phyloP scores from a whole-genome alignment of 1,284 basidiomycete genomes.

The Moesziomyces antarcticus region DNA sequence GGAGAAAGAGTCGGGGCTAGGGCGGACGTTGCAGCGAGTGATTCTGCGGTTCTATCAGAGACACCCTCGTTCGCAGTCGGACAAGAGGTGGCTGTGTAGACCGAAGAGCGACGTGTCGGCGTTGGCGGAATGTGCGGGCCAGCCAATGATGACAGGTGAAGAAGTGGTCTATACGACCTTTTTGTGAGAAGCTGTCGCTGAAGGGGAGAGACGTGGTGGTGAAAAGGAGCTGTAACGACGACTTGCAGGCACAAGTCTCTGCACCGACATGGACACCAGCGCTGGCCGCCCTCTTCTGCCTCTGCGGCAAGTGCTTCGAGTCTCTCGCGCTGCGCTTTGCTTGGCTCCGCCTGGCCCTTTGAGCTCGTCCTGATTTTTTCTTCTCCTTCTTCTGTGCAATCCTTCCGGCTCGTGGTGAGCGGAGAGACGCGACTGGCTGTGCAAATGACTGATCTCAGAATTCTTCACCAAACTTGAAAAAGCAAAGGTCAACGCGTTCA shows the following conservation, averaged over 20 bases:
- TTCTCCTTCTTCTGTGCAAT: constrained; percentile 7
- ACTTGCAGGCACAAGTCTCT: background rate
- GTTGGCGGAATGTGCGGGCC: constrained; percentile 18
- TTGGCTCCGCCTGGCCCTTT: constrained; percentile 6
- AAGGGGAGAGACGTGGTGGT: constrained; percentile 1
- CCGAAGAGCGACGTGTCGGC: constrained; percentile 8
- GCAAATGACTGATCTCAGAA: too few relatives aligned
- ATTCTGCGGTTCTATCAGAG: constrained; percentile 1
- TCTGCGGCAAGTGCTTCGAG: background rate
- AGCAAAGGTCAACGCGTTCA: background rate
- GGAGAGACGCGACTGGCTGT: too few relatives aligned
- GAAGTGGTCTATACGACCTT: constrained; percentile 41
- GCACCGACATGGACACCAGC: background rate
- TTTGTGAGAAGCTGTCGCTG: constrained; percentile 9
- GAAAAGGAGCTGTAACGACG: background rate
- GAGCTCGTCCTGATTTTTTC: background rate
- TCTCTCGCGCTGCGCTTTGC: background rate
- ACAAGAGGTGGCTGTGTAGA: constrained; percentile 6
- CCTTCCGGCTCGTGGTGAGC: too few relatives aligned
- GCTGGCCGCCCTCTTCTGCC: constrained; percentile 2
- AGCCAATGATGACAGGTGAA: constrained; percentile 9
- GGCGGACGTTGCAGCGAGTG: background rate
- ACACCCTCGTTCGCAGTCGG: constrained; percentile 14
- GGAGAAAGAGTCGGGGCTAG: background rate
- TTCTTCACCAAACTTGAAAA: background rate